Percentiles rank a stretch among this genome's conserved stretches.
Conservation (phyloP, 805 yeast species). For the Yarrowia deformans region DNA sequence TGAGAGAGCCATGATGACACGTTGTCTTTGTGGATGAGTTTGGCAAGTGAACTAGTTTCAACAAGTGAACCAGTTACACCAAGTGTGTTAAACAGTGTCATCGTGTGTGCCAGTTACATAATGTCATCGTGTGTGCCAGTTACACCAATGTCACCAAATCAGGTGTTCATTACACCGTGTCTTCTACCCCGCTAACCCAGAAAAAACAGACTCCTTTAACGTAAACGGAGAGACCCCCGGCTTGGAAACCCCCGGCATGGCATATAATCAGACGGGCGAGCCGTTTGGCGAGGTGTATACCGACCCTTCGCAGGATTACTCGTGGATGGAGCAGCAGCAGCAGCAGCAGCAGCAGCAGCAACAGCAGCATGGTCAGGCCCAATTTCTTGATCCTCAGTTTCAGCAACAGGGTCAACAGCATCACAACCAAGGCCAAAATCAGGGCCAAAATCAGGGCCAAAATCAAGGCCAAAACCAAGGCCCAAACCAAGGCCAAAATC, state of each 20-base stretch:
- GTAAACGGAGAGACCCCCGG: background rate
- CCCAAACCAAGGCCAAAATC: background rate
- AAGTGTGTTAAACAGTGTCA: no score
- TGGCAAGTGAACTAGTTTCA: no score
- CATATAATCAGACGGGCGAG: background rate
- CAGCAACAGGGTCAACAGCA: constrained; percentile 13
- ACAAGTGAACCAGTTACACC: no score
- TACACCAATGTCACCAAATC: no score
- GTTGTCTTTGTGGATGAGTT: no score
- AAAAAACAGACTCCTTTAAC: constrained; percentile 4
- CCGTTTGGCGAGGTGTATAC: background rate
- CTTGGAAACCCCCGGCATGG: background rate
- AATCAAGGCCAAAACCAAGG: background rate
- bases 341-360: background rate
- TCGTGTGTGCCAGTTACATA: no score
- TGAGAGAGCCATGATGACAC: no score
- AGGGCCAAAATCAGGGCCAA: background rate
- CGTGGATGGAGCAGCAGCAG: constrained; percentile 21
- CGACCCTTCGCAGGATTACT: constrained; percentile 19
- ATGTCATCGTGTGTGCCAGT: no score
- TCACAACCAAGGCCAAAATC: background rate
- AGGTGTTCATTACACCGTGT: no score
- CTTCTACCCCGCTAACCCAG: no score
- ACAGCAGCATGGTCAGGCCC: background rate
- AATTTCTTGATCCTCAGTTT: constrained; percentile 1